phyloP scores from a whole-genome alignment of 2,329 filamentous ascomycete genomes.

The Sclerotinia borealis region DNA sequence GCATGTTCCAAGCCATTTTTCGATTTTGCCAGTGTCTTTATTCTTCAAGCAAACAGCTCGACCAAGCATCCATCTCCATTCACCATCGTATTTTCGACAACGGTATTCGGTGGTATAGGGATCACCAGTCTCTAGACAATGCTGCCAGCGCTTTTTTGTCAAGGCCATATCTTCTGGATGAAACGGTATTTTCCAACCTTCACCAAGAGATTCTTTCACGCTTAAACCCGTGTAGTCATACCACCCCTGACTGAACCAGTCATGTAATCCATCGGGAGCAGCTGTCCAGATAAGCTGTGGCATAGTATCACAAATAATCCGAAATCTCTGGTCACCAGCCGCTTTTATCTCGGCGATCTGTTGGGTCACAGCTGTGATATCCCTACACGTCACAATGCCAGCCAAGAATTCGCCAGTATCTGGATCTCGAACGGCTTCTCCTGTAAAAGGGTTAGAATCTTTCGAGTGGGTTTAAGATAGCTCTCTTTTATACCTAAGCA shows the following conservation, averaged over 20 bases:
- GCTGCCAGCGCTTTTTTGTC: slow-evolving; percentile 52
- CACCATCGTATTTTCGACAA: slow-evolving; percentile 57
- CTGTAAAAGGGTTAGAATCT: neutral
- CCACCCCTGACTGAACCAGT: slow-evolving; percentile 75
- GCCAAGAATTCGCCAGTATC: slow-evolving; percentile 66
- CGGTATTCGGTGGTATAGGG: slow-evolving; percentile 67
- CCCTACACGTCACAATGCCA: slow-evolving; percentile 53
- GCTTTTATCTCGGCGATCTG: slow-evolving; percentile 64
- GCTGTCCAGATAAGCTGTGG: slow-evolving; percentile 71
- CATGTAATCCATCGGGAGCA: slow-evolving; percentile 55
- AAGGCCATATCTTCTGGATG: slow-evolving; percentile 62
- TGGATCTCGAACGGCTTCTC: slow-evolving; percentile 62
- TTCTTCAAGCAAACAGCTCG: slow-evolving; percentile 64
- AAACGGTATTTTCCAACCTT: slow-evolving; percentile 57
- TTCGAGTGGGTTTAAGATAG: neutral
- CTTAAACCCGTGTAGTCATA: slow-evolving; percentile 67
- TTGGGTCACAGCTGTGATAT: slow-evolving; percentile 64
- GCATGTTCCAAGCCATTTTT: slow-evolving; percentile 77
- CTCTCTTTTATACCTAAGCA: slow-evolving; percentile 38
- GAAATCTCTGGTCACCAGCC: slow-evolving; percentile 67
- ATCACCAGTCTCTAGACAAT: slow-evolving; percentile 59
- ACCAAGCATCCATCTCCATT: slow-evolving; percentile 75
- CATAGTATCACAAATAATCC: slow-evolving; percentile 69
- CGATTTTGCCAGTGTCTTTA: slow-evolving; percentile 58
- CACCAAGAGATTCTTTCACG: slow-evolving; percentile 54